phyloP scores from a whole-genome alignment of 2,329 filamentous ascomycete species.

The Hypoxylon sp. region DNA sequence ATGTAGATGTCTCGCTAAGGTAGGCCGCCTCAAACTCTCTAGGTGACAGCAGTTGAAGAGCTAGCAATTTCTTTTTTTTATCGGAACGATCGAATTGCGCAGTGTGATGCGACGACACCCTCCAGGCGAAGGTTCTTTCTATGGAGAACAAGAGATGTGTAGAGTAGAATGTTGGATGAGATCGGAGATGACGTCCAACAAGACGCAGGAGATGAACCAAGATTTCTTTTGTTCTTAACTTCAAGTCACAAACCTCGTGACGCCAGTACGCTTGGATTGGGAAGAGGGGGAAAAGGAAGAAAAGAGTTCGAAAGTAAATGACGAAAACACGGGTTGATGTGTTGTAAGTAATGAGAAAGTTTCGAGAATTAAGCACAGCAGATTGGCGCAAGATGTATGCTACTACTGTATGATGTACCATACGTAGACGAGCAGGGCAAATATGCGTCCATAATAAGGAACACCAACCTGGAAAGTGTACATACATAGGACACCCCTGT shows the following conservation, averaged over 20 bases:
- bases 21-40: conserved; percentile 12
- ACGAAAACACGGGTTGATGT: conserved; percentile 40
- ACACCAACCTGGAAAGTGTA: conserved; percentile 30
- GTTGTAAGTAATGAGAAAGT: conserved; percentile 37
- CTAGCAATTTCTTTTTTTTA: conserved; percentile 1
- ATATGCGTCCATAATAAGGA: conserved; percentile 39
- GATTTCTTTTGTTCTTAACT: conserved; percentile 12
- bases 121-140: conserved; percentile 1
- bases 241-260: conserved; percentile 27
- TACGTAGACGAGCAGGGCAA: conserved; percentile 34
- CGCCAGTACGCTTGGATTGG: conserved; percentile 24
- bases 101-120: not conserved
- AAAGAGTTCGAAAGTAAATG: conserved; percentile 32
- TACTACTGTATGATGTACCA: conserved; percentile 40
- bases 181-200: conserved; percentile 18
- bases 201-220: conserved; percentile 22
- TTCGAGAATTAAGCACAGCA: conserved; percentile 37
- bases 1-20: conserved; percentile 18
- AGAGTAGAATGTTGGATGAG: conserved; percentile 10
- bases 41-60: conserved; percentile 1
- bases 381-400: conserved; percentile 40
- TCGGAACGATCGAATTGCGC: not conserved
- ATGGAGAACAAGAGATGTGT: conserved; percentile 8
- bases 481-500: conserved; percentile 30
- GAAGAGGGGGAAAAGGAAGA: conserved; percentile 21